Base-by-base conservation (phyloP, 306 rosid genomes). In the Quercus ilex region DNA sequence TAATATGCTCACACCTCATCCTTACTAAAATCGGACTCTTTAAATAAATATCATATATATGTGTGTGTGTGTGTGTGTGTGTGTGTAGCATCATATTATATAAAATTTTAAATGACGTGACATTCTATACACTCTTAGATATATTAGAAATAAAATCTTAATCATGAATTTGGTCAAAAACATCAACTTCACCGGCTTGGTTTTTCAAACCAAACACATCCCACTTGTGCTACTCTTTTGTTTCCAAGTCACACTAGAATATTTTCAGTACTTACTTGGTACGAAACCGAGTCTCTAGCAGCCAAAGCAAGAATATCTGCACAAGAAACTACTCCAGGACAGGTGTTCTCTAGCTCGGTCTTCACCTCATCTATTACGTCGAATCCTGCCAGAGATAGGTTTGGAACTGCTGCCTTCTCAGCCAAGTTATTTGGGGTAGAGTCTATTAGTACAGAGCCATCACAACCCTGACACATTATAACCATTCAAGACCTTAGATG, bases 261-360 rank as follows among this genome's bases (percentile, higher is more conserved):
- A 20, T 21, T 10, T 58, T 0, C 5, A 63, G 2, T 74, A 53
- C 23, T 70, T 76, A 81, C 86, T 17, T 65, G 81, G 74, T 41
- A 74, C 19, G 91, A 80, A 31, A 88, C 80, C 3, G 89, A 85
- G 17, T 85, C 89, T 13, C 86, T 63, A 30, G 87, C 86, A 19
- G 79, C 78, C 3, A 83, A 20, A 33, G 91, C 85, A 12, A 85
- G 67, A 28, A 88, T 81, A 67, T 83, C 87, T 4, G 89, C 86
- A 28, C 91, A 88, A 3, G 87, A 88, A 19, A 88, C 91, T 17
- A 46, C 71, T 19, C 20, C 56, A 0, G 82, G 78, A 19, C 89
- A 88, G 2, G 35, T 69, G 4, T 55, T 25, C 55, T 85, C 89
- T 3, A 83, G 17, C 25, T 76, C 68, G 31, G 82, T 35, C 21